Evolutionary conservation across 768 basidiomycete genomes (phyloP).

Genomic region (Russula lepida): DNA sequence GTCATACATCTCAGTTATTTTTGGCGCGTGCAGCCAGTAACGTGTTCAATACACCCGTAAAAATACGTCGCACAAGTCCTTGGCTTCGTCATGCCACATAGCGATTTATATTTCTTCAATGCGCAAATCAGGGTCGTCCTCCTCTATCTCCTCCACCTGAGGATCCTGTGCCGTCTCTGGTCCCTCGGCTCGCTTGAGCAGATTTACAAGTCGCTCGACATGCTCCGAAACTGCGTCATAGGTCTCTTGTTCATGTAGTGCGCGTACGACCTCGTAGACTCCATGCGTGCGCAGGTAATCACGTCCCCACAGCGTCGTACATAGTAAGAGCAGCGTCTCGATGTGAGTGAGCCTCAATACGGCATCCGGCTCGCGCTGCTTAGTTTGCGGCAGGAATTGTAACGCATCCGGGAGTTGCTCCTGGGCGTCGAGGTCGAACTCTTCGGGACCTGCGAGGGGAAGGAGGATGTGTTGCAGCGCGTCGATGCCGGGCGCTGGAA

Average conservation of each 20-base stretch:
- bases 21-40: too few species aligned
- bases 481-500: constrained; percentile 67
- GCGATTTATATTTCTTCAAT: constrained; percentile 62
- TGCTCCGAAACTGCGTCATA: constrained; percentile 81
- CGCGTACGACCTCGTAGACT: constrained; percentile 78
- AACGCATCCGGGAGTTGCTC: constrained; percentile 76
- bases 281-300: constrained; percentile 73
- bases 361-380: constrained; percentile 73
- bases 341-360: constrained; percentile 72
- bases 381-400: constrained; percentile 82
- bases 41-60: not conserved
- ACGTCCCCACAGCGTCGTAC: constrained; percentile 83
- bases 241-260: constrained; percentile 66
- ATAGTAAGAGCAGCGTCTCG: constrained; percentile 84
- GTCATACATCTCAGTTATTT: too few species aligned
- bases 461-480: constrained; percentile 78
- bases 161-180: constrained; percentile 37
- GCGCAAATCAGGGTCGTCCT: constrained; percentile 51
- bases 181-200: constrained; percentile 76
- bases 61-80: not conserved
- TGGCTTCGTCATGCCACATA: not conserved
- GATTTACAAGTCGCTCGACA: constrained; percentile 78
- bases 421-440: constrained; percentile 88
- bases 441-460: constrained; percentile 91
- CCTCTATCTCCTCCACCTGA: constrained; percentile 24